Evolutionary conservation across 257 asterid genomes (phyloP).

Genomic region (Nicotiana benthamiana): DNA sequence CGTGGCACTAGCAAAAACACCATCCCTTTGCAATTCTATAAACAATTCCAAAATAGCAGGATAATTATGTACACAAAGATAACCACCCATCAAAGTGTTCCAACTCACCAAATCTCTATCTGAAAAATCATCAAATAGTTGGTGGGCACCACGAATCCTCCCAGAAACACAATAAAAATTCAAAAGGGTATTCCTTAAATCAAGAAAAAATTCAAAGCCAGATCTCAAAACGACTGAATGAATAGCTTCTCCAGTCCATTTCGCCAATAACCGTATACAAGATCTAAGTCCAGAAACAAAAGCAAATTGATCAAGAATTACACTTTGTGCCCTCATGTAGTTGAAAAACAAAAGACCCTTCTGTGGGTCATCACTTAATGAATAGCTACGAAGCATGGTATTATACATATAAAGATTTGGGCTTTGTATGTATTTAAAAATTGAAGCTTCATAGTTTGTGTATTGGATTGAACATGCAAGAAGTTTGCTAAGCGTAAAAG

Average conservation of each 20-base stretch:
- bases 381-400: conserved; percentile 46
- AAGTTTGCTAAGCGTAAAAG: conserved; percentile 55
- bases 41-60: conserved; percentile 34
- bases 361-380: conserved; percentile 28
- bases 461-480: conserved; percentile 44
- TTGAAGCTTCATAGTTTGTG: conserved; percentile 35
- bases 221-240: conserved; percentile 37
- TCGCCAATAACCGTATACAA: conserved; percentile 28
- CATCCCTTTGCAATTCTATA: conserved; percentile 16
- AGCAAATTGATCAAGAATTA: conserved; percentile 43
- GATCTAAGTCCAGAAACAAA: conserved; percentile 42
- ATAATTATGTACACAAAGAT: conserved; percentile 23
- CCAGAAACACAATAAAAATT: conserved; percentile 45
- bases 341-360: conserved; percentile 39
- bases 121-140: conserved; percentile 46
- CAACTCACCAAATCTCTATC: conserved; percentile 42
- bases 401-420: conserved; percentile 58
- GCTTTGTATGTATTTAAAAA: conserved; percentile 29
- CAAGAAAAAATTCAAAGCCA: conserved; percentile 41
- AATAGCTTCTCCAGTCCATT: conserved; percentile 29
- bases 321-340: conserved; percentile 28
- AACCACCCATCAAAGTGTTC: conserved; percentile 64
- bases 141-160: conserved; percentile 37
- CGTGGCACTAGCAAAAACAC: conserved; percentile 18
- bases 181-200: conserved; percentile 47